Base-by-base conservation (phyloP, 176 grass and related monocot genomes). In the Cenchrus fungigraminus region DNA sequence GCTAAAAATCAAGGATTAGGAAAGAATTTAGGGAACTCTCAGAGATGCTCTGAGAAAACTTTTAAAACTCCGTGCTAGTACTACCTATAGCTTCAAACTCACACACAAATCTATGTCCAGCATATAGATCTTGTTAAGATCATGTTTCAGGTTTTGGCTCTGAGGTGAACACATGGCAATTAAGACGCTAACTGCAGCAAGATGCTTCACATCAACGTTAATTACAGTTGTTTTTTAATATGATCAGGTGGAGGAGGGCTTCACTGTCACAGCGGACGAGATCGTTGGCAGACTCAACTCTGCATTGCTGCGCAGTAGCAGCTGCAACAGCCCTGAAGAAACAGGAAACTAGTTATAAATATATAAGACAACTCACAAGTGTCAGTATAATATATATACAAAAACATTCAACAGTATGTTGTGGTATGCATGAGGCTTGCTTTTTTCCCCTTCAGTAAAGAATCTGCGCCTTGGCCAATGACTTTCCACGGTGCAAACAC, bases 201-300 rank as follows among this genome's bases (percentile, higher is more conserved):
- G 42, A 65, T 79, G 11, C 2, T 47, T 67, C 1, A 12, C 8
- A 44, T 76, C 8, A 66, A 61, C 0, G 12, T 4, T 8, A 22
- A 12, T 4, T 43, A 8, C 52, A 8, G 31, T 31, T 72, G 12
- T 52, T 65, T 73, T 12, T 79, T 65, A 8, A 59, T 59, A 58
- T 79, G 32, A 57, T 55, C 75, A 88, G 82, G 54, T 70, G 55
- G 87, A 85, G 45, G 77, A 81, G 16, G 63, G 77, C 53, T 81
- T 76, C 71, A 81, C 3, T 1, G 32, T 81, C 9, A 76, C 62
- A 16, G 82, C 82, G 6, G 87, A 85, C 45, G 82, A 89, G 54
- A 85, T 85, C 16, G 32, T 81, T 45, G 87, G 54, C 65, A 89
- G 82, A 73, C 82, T 89, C 45, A 69, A 15, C 12, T 32, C 7